Evolutionary conservation across 495 filamentous ascomycete genomes (phyloP).

Genomic region (Letharia lupina): DNA sequence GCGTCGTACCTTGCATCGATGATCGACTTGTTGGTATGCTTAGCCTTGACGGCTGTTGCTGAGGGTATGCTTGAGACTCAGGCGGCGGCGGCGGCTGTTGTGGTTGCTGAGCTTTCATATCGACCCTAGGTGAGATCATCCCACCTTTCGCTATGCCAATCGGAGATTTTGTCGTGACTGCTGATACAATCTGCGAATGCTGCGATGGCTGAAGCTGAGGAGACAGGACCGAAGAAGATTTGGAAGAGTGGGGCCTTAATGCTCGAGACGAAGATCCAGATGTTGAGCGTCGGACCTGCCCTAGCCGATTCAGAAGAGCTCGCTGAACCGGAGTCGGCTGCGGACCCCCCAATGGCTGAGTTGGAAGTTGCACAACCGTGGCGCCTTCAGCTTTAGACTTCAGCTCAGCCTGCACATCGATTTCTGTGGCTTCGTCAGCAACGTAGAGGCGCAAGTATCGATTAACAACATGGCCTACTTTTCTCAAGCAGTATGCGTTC

Average conservation of each 20-base stretch:
- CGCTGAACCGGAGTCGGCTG: conserved; percentile 63
- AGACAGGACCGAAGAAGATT: conserved; percentile 33
- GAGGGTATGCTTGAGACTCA: conserved; percentile 22
- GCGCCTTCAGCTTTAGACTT: conserved; percentile 77
- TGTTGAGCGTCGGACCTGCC: conserved; percentile 57
- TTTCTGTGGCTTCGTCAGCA: conserved; percentile 47
- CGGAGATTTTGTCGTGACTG: conserved; percentile 61
- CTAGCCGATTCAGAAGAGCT: conserved; percentile 61
- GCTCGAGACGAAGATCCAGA: conserved; percentile 54
- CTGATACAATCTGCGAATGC: conserved; percentile 73
- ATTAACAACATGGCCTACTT: conserved; percentile 43
- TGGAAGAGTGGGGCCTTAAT: conserved; percentile 20
- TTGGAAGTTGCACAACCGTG: conserved; percentile 53
- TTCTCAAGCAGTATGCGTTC: conserved; percentile 95
- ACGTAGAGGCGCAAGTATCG: conserved; percentile 11
- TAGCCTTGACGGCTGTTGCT: conserved; percentile 26
- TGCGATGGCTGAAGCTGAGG: conserved; percentile 62
- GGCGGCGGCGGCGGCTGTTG: conserved; percentile 43
- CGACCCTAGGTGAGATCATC: conserved; percentile 59
- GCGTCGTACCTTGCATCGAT: conserved; percentile 22
- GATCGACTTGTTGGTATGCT: conserved; percentile 21
- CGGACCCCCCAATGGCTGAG: conserved; percentile 46
- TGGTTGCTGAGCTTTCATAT: conserved; percentile 44
- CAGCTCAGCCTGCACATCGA: conserved; percentile 95
- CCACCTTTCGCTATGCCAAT: conserved; percentile 60